Evolutionary conservation across 768 basidiomycete genomes (phyloP), one percentile per base, ranked within the genome.

Genomic region (Gautieria morchelliformis): DNA sequence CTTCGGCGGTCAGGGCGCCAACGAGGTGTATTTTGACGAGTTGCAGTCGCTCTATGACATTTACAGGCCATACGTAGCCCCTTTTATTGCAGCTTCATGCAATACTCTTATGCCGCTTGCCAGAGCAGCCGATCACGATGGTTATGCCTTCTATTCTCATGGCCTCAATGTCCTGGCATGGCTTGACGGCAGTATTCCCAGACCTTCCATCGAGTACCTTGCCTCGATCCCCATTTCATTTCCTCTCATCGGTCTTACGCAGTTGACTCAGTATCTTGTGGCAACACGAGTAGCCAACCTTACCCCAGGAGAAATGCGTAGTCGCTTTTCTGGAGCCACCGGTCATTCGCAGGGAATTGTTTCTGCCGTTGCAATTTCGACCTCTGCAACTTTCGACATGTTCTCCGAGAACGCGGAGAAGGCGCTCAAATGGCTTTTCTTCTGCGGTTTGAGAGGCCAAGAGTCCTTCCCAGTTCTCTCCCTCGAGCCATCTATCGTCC

Each of bases 291-390:
- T 90, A 56, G 75, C 84, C 20, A 81, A 83, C 57, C 71, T 91
- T 44, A 83, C 82, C 8, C 93, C 93, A 0, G 89, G 84, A 9
- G 82, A 94, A 65, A 78, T 96, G 68, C 83, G 89, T 40, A 71
- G 76, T 47, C 79, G 80, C 47, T 78, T 98, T 55, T 76, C 81
- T 10, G 95, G 95, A 35, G 83, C 93, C 2, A 98, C 96, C 15
- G 96, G 96, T 33, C 96, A 99, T 72, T 97, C 94, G 2, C 95
- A 98, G 70, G 96, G 96, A 62, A 83, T 99, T 63, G 85, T 96
- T 49, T 91, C 94, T 12, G 96, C 96, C n/a, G 81, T 94, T 53
- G 85, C 81, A 40, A 83, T 97, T 65, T 79, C 94, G 7, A 83
- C 89, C 5, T 92, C 93, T 5, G 76, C 76, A 17, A 82, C 84